phyloP scores from a whole-genome alignment of 2,329 filamentous ascomycete genomes.

The Microascus cirrosus region DNA sequence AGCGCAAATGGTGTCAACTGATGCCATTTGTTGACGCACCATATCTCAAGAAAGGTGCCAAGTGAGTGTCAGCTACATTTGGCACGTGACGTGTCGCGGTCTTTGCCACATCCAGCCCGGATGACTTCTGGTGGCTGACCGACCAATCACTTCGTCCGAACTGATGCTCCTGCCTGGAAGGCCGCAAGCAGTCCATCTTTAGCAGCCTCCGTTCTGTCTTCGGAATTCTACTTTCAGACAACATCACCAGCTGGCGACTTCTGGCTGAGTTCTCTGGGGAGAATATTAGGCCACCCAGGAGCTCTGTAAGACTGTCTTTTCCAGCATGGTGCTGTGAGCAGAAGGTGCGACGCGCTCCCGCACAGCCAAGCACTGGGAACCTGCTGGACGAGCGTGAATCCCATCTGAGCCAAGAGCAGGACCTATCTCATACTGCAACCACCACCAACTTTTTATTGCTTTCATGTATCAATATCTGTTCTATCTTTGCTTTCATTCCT shows the following conservation, averaged over 20 bases:
- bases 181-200: not conserved
- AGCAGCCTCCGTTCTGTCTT: not conserved
- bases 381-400: not conserved
- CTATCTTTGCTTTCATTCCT: not conserved
- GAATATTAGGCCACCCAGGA: too few species aligned
- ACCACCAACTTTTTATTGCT: not conserved
- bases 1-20: too few species aligned
- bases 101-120: not conserved
- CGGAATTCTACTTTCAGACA: not conserved
- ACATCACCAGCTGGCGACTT: not conserved
- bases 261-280: not conserved
- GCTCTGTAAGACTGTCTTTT: not conserved
- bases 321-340: not conserved
- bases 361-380: not conserved
- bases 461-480: not conserved
- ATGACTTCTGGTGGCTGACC: not conserved
- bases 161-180: not conserved
- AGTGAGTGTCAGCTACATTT: too few species aligned
- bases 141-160: not conserved
- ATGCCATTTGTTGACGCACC: too few species aligned
- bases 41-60: too few species aligned
- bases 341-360: not conserved
- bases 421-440: not conserved
- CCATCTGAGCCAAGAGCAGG: not conserved
- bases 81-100: not conserved